Base-by-base conservation (phyloP, 2,329 filamentous ascomycete species). In the Leptographium wingfieldii region DNA sequence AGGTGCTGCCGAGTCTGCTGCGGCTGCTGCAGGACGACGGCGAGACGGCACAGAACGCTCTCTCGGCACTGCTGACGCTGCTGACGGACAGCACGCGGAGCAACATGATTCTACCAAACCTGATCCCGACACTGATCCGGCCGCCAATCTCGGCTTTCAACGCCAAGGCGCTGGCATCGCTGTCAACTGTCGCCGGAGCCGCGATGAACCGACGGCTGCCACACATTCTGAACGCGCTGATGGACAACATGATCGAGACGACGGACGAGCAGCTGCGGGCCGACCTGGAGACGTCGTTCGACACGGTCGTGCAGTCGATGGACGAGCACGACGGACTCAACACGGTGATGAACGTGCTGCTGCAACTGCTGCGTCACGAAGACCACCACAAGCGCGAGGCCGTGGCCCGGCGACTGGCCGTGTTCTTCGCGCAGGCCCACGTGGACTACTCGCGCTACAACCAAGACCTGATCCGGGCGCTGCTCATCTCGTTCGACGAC, bases 311-410 rank as follows among this genome's bases (percentile, higher is more conserved):
- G 61, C 77, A 92, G 57, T 96, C 92, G 25, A 91, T 97, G 62
- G 94, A 99, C 71, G 94, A 97, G 71, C 95, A 85, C 66, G 94
- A 99, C 73, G 94, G 95, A 57, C 80, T 99, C 43, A 97, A 96
- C 70, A 94, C 89, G 10, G 86, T 90, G 62, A 97, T 99, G 90
- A 96, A 89, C 68, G 90, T 94, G 46, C 87, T 99, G 75, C 77
- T 97, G 54, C 80, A 86, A 60, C 80, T 97, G 60, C 81, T 91
- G 67, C 97, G 97, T 74, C 87, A 97, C 68, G 90, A 96, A 43
- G 92, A 99, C 69, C 91, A 99, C 72, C 83, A 80, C 61, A 88
- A 87, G 73, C 85, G 95, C 65, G 84, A 89, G 38, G 82, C 83
- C 58, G 91, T 90, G 11, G 89, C 89, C 55, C 77, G 80, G 52